Percentiles rank a stretch among this genome's conserved stretches.
phyloP scores from a whole-genome alignment of 495 filamentous ascomycete genomes.

The Cetradonia linearis region DNA sequence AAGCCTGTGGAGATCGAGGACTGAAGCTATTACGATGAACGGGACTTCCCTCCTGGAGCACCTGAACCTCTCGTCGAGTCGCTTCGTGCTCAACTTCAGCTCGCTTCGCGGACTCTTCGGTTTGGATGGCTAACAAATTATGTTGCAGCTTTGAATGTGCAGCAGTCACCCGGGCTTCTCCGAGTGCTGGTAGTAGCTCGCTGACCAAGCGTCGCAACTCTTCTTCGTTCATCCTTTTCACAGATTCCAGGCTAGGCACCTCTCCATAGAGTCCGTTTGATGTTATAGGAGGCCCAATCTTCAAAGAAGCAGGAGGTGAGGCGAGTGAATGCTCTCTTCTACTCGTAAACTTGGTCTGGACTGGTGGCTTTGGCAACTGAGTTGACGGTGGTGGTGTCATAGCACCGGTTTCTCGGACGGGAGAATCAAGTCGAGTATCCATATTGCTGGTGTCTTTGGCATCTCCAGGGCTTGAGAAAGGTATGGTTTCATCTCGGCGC shows the following conservation, averaged over 20 bases:
- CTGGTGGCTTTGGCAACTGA: slow-evolving; percentile 41
- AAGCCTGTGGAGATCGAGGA: slow-evolving; percentile 32
- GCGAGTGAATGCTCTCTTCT: slow-evolving; percentile 22
- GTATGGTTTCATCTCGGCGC: slow-evolving; percentile 10
- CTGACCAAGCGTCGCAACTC: slow-evolving; percentile 53
- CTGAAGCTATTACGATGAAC: slow-evolving; percentile 35
- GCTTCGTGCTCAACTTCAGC: slow-evolving; percentile 90
- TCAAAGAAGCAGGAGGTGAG: slow-evolving; percentile 51
- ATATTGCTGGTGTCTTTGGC: slow-evolving; percentile 3
- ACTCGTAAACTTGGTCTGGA: slow-evolving; percentile 2
- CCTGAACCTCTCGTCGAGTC: slow-evolving; percentile 80
- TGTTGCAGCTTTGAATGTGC: slow-evolving; percentile 91
- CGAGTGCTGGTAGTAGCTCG: slow-evolving; percentile 41
- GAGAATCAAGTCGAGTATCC: slow-evolving; percentile 9
- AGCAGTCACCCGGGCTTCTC: slow-evolving; percentile 65
- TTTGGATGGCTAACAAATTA: slow-evolving; percentile 75
- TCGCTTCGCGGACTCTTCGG: slow-evolving; percentile 72
- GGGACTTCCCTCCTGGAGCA: slow-evolving; percentile 51
- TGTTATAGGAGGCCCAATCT: slow-evolving; percentile 40
- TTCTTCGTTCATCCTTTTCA: slow-evolving; percentile 48
- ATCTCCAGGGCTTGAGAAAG: slow-evolving; percentile 29
- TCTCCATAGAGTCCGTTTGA: slow-evolving; percentile 34
- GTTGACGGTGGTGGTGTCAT: slow-evolving; percentile 70
- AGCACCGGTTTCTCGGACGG: slow-evolving; percentile 31
- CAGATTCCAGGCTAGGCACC: slow-evolving; percentile 51